phyloP scores from a whole-genome alignment of 1,139 yeast genomes.

The Hemisphaericaspora xylanilytica region DNA sequence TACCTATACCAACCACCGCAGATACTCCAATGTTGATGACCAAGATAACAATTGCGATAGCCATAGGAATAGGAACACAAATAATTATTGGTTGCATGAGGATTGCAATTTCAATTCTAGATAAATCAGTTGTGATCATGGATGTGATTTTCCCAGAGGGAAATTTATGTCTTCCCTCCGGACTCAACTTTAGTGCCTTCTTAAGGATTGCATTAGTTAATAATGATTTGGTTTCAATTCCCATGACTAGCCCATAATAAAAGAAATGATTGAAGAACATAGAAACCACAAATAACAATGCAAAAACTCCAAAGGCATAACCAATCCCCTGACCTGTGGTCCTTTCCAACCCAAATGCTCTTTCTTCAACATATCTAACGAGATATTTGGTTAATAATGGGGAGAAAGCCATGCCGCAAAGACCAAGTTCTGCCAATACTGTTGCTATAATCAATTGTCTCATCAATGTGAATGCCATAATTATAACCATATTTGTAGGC shows the following conservation, averaged over 20 bases:
- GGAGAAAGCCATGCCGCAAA: slow-evolving; percentile 18
- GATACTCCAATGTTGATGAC: slow-evolving; percentile 71
- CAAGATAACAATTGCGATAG: slow-evolving; percentile 60
- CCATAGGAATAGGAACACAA: slow-evolving; percentile 61
- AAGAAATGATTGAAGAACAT: slow-evolving; percentile 62
- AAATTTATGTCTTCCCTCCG: slow-evolving; percentile 27
- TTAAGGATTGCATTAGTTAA: slow-evolving; percentile 33
- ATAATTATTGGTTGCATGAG: slow-evolving; percentile 67
- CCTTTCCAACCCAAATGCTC: slow-evolving; percentile 21
- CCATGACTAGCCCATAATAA: slow-evolving; percentile 53
- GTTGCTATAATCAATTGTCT: slow-evolving; percentile 24
- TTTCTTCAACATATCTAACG: slow-evolving; percentile 27
- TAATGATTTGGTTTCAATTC: slow-evolving; percentile 35
- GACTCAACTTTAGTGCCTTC: slow-evolving; percentile 31
- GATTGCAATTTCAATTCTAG: slow-evolving; percentile 75
- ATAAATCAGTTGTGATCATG: slow-evolving; percentile 73
- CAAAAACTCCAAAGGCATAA: slow-evolving; percentile 31
- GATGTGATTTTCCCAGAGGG: slow-evolving; percentile 39
- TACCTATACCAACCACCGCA: slow-evolving; percentile 62
- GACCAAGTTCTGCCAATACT: slow-evolving; percentile 19
- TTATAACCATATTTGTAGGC: slow-evolving; percentile 11
- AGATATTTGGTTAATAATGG: slow-evolving; percentile 32
- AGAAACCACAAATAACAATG: slow-evolving; percentile 34
- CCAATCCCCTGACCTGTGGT: slow-evolving; percentile 36
- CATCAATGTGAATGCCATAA: slow-evolving; percentile 30